Percentiles rank a stretch among this genome's conserved stretches.
These are phyloP conservation scores for Kodamaea leandrae DNA, from an alignment of 805 yeast species.

Conservation along the genomic window DNA sequence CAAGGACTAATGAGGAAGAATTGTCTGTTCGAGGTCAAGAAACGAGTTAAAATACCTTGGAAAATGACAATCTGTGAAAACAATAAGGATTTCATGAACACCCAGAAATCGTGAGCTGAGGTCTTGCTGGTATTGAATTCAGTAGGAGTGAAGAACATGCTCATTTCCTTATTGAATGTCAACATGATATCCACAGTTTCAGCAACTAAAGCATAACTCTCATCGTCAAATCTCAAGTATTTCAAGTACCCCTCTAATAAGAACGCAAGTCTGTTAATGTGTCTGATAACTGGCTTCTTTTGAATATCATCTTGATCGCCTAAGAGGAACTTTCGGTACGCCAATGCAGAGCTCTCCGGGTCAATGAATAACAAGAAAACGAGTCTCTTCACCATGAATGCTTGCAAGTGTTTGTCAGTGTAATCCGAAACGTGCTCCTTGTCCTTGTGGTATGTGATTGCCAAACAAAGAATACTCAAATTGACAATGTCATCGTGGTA, in stretches of 20 bases:
- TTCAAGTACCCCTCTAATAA: conserved; percentile 38
- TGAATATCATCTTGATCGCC: conserved; percentile 14
- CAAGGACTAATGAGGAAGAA: conserved; percentile 10
- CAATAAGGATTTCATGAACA: conserved; percentile 37
- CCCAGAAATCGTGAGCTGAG: conserved; percentile 32
- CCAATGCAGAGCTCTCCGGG: conserved; percentile 9
- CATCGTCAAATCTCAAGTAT: conserved; percentile 13
- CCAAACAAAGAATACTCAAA: conserved; percentile 34
- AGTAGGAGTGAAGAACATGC: conserved; percentile 9
- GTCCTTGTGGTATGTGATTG: conserved; percentile 28
- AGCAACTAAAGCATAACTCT: conserved; percentile 19
- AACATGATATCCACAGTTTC: conserved; percentile 23
- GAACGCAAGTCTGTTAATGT: conserved; percentile 48
- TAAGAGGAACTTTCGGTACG: conserved; percentile 19
- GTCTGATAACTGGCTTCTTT: conserved; percentile 43
- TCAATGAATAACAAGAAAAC: conserved; percentile 22
- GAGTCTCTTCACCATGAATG: conserved; percentile 19
- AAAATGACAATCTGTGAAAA: conserved; percentile 50
- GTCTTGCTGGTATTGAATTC: conserved; percentile 14
- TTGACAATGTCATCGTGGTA: conserved; percentile 23
- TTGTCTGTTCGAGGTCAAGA: conserved; percentile 24
- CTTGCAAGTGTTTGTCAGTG: conserved; percentile 18
- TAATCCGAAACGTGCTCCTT: conserved; percentile 19
- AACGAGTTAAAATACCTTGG: conserved; percentile 46
- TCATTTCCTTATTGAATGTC: conserved; percentile 27